Evolutionary conservation across 805 yeast species (phyloP).

Genomic region (Saccharomycodes ludwigii): DNA sequence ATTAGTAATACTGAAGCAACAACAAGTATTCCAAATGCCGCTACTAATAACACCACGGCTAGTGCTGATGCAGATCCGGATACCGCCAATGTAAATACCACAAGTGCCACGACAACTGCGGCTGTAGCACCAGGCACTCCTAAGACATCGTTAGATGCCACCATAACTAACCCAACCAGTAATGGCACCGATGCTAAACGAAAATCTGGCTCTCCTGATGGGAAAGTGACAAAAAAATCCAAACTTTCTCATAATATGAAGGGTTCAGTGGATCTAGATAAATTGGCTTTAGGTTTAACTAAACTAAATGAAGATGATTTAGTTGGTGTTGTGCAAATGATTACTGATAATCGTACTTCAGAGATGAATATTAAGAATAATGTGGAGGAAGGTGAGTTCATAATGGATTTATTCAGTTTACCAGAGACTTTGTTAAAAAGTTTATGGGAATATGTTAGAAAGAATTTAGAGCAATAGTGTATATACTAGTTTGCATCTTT

Average conservation of each 20-base stretch:
- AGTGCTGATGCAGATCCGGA: constrained; percentile 25
- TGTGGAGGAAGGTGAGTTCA: constrained; percentile 93
- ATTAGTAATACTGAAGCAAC: too few species aligned
- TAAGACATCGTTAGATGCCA: too few species aligned
- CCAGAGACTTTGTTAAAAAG: constrained; percentile 86
- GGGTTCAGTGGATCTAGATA: constrained; percentile 78
- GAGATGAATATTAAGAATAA: constrained; percentile 95
- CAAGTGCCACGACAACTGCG: constrained; percentile 13
- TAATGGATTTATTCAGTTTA: constrained; percentile 86
- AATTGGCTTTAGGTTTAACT: constrained; percentile 79
- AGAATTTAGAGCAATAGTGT: constrained; percentile 31
- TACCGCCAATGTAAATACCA: constrained; percentile 39
- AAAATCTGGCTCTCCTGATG: constrained; percentile 18
- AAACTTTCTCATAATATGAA: constrained; percentile 27
- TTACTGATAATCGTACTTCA: constrained; percentile 85
- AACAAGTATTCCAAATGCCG: constrained; percentile 6
- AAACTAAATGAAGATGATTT: constrained; percentile 85
- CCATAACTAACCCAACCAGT: not conserved
- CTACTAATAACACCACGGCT: constrained; percentile 8
- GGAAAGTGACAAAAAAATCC: constrained; percentile 24
- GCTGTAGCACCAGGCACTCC: constrained; percentile 9
- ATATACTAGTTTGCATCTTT: not conserved
- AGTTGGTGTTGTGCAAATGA: constrained; percentile 93
- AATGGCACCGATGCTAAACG: constrained; percentile 32
- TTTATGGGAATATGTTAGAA: constrained; percentile 88